Evolutionary conservation across 2,329 filamentous ascomycete genomes (phyloP).

Genomic region (Cordyceps javanica): DNA sequence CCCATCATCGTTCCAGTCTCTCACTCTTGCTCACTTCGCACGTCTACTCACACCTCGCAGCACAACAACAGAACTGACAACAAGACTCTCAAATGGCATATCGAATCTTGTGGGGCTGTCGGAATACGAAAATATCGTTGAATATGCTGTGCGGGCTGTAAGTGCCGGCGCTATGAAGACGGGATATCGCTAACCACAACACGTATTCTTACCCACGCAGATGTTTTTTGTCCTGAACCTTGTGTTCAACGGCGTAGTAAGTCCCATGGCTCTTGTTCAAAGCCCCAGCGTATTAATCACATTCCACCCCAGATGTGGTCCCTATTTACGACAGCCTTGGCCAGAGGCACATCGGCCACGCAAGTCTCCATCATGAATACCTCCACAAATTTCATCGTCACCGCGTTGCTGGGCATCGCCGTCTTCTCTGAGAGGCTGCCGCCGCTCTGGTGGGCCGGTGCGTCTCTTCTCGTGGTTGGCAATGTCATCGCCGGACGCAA

Average conservation of each 20-base stretch:
- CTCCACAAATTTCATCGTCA: conserved; percentile 74
- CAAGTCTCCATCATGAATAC: conserved; percentile 80
- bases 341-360: conserved; percentile 66
- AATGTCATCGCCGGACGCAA: conserved; percentile 73
- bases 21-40: background rate
- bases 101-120: conserved; percentile 39
- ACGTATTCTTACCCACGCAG: conserved; percentile 35
- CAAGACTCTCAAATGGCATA: conserved; percentile 38
- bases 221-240: conserved; percentile 71
- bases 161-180: conserved; percentile 19
- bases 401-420: conserved; percentile 61
- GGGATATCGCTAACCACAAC: background rate
- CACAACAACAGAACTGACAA: conserved; percentile 51
- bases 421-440: conserved; percentile 69
- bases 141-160: conserved; percentile 44
- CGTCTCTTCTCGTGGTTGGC: conserved; percentile 63
- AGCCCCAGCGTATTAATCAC: conserved; percentile 8
- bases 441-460: conserved; percentile 71
- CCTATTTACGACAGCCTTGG: conserved; percentile 73
- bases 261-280: conserved; percentile 19
- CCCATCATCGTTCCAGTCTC: background rate
- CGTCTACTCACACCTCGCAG: conserved; percentile 25
- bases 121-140: conserved; percentile 35
- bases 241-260: conserved; percentile 63
- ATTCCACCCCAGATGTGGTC: conserved; percentile 64